Base-by-base conservation (phyloP, 495 filamentous ascomycete genomes). In the Xylaria venustula region DNA sequence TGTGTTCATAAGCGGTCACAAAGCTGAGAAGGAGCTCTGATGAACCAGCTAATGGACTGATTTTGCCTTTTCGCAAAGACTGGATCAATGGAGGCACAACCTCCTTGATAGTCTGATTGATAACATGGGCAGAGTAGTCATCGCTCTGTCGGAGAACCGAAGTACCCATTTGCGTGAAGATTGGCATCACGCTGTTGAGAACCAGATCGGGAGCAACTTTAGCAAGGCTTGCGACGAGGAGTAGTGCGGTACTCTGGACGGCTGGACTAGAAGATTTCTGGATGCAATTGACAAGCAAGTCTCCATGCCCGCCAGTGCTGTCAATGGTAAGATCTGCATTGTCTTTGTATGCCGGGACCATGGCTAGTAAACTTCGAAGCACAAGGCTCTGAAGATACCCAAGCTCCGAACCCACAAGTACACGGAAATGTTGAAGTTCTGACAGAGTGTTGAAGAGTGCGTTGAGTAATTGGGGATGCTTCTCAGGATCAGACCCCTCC, bases 121-220 rank as follows among this genome's bases (percentile, higher is more conserved):
- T 91, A 25, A 98, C 93, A 67, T 95, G 88, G 3, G 91, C 92
- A 5, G 94, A 98, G 74, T 94, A 97, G 41, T 97, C 93, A 67
- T 98, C 94, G 62, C 91, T 88, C 75, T 95, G 92, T 30, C 88
- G 85, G 20, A 98, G 82, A 9, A 96, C 86, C 25, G 89, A 93
- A 28, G 87, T 86, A 37, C 92, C 90, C 90, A 97, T 96, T 73
- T 97, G 97, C 0, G 94, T 97, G 75, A 98, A 98, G 36, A 98
- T 93, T 6, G 95, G 95, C 94, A 98, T 98, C 52, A 98, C 90
- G 61, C 90, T 96, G 70, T 98, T 93, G 52, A 98, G 81, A 9
- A 98, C 90, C 22, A 92, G 74, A 67, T 97, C 91, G 1, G 94
- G 94, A 0, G 89, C 88, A 65, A 91, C 89, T 40, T 85, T 85